Percentiles rank a stretch among this genome's conserved stretches.
Conservation (phyloP, 345 rosid species). For the Hevea brasiliensis region DNA sequence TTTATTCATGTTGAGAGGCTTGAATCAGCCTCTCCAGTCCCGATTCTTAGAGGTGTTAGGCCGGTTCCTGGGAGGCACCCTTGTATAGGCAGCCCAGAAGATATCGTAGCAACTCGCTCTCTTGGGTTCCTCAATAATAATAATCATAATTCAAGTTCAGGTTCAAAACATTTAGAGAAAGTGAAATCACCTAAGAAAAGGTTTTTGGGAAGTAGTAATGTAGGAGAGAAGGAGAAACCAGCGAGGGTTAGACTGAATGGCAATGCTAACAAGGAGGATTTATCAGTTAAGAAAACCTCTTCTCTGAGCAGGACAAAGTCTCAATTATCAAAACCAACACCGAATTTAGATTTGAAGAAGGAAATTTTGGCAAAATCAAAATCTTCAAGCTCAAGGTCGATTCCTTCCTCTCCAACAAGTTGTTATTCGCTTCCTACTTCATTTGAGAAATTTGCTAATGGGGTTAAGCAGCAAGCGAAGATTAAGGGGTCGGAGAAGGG, state of each 20-base stretch:
- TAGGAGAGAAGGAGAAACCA: slow-evolving; percentile 52
- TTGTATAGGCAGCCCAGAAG: slow-evolving; percentile 95
- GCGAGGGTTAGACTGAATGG: slow-evolving; percentile 47
- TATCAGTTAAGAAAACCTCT: slow-evolving; percentile 36
- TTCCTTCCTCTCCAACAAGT: slow-evolving; percentile 86
- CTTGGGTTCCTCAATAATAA: slow-evolving; percentile 62
- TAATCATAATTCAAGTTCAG: slow-evolving; percentile 33
- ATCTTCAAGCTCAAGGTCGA: slow-evolving; percentile 63
- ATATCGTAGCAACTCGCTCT: slow-evolving; percentile 81
- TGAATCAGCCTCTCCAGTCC: slow-evolving; percentile 90
- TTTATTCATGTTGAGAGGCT: slow-evolving; percentile 93
- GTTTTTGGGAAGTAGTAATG: slow-evolving; percentile 21
- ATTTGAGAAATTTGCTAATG: slow-evolving; percentile 79
- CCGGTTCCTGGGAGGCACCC: slow-evolving; percentile 96
- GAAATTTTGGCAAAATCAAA: slow-evolving; percentile 55
- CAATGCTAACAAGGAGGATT: slow-evolving; percentile 49
- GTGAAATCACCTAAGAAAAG: slow-evolving; percentile 42
- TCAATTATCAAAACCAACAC: slow-evolving; percentile 43
- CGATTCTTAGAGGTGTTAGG: slow-evolving; percentile 85
- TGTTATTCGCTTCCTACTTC: slow-evolving; percentile 83
- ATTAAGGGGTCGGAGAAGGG: slow-evolving; percentile 60
- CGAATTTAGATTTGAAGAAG: slow-evolving; percentile 58
- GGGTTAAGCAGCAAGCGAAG: slow-evolving; percentile 72
- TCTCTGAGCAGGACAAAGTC: slow-evolving; percentile 54
- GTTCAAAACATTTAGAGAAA: slow-evolving; percentile 51